Conservation (phyloP, 148 eudicot genomes). For the Vaccinium darrowii region DNA sequence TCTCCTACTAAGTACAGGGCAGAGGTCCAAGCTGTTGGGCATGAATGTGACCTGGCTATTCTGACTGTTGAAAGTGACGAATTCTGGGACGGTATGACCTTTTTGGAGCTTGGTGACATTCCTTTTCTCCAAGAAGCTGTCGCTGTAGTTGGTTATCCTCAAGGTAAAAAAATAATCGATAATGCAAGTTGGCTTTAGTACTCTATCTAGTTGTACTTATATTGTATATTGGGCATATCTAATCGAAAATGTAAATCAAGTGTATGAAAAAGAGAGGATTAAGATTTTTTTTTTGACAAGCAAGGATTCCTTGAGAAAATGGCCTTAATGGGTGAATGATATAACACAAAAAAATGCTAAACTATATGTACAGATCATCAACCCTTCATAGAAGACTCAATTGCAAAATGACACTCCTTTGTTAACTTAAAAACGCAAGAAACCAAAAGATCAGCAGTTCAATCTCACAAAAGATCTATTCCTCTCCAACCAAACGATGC, state of each 20-base stretch:
- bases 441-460: background rate
- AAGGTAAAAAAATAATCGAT: constrained; percentile 47
- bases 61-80: constrained; percentile 76
- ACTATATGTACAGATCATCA: background rate
- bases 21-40: constrained; percentile 89
- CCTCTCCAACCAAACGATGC: background rate
- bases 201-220: background rate
- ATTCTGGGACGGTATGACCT: constrained; percentile 90
- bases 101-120: constrained; percentile 80
- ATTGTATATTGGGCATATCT: background rate
- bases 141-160: constrained; percentile 97
- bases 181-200: background rate
- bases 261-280: background rate
- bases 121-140: constrained; percentile 95
- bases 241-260: background rate
- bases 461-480: background rate
- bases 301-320: background rate
- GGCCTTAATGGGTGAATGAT: background rate
- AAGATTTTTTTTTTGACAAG: background rate
- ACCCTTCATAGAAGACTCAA: background rate
- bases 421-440: background rate
- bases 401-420: background rate
- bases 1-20: constrained; percentile 90
- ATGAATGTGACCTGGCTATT: constrained; percentile 96
- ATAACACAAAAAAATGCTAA: background rate